phyloP scores from a whole-genome alignment of 1,139 yeast species.

The Debaryomyces udenii region DNA sequence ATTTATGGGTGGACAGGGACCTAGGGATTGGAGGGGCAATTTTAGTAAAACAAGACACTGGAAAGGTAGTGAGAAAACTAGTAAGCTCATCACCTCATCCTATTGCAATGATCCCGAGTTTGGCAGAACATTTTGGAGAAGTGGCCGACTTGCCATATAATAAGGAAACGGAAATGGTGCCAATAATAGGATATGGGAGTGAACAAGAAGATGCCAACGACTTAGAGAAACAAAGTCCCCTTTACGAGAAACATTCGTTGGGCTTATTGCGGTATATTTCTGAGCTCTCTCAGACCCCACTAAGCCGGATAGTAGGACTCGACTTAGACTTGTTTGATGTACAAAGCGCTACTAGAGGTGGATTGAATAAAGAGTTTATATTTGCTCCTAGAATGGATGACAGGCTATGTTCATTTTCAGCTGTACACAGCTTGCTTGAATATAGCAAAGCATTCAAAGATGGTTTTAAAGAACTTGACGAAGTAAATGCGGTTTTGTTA shows the following conservation, averaged over 20 bases:
- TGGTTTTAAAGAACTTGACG: constrained; percentile 27
- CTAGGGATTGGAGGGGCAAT: constrained; percentile 51
- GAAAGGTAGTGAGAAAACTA: constrained; percentile 27
- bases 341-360: constrained; percentile 46
- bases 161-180: constrained; percentile 45
- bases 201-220: constrained; percentile 28
- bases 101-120: constrained; percentile 45
- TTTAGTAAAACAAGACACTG: constrained; percentile 28
- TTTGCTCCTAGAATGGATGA: constrained; percentile 51
- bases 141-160: constrained; percentile 38
- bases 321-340: constrained; percentile 48
- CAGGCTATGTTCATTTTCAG: constrained; percentile 47
- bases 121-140: constrained; percentile 45
- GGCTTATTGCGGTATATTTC: constrained; percentile 39
- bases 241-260: constrained; percentile 42
- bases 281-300: constrained; percentile 28
- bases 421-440: constrained; percentile 39
- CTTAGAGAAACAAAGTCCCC: constrained; percentile 37
- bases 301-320: constrained; percentile 32
- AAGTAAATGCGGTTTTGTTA: constrained; percentile 41
- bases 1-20: constrained; percentile 48
- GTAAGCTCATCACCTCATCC: constrained; percentile 43
- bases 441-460: constrained; percentile 16
- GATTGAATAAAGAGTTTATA: constrained; percentile 41
- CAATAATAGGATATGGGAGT: constrained; percentile 40